Evolutionary conservation across 164 flowering plant genomes (phyloP).

Genomic region (Stephania japonica): DNA sequence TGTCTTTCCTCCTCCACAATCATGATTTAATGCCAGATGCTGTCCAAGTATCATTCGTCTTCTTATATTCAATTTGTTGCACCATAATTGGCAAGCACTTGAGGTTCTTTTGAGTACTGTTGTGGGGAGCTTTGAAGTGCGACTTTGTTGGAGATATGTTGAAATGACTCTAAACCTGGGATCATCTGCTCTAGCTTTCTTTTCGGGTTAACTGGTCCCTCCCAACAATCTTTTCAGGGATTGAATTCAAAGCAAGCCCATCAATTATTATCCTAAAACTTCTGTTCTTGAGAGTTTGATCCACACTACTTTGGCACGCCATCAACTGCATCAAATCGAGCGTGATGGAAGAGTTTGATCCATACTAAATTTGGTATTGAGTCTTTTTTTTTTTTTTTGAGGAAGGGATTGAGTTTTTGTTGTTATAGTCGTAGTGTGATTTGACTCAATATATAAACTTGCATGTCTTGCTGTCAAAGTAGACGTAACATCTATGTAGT

Average conservation of each 20-base stretch:
- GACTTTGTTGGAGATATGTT: neutral
- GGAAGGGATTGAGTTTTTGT: too few species aligned
- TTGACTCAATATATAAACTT: too few species aligned
- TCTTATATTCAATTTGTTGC: neutral
- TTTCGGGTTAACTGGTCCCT: neutral
- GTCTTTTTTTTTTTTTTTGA: too few species aligned
- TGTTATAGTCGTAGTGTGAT: too few species aligned
- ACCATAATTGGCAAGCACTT: neutral
- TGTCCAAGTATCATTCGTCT: neutral
- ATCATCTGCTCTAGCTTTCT: neutral
- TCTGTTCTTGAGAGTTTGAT: neutral
- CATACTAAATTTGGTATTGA: too few species aligned
- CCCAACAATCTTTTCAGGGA: neutral
- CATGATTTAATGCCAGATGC: neutral
- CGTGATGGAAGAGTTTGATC: too few species aligned
- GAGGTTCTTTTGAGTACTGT: neutral
- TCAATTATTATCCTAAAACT: neutral
- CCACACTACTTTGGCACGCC: too few species aligned
- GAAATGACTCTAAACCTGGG: constrained; percentile 2
- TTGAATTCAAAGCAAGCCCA: neutral
- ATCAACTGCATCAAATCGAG: too few species aligned
- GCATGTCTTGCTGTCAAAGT: too few species aligned
- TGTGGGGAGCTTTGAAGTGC: neutral
- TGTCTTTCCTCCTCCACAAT: neutral
- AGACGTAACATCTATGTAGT: too few species aligned